Evolutionary conservation across 805 yeast genomes (phyloP).

Genomic region (Metschnikowia kofuensis): DNA sequence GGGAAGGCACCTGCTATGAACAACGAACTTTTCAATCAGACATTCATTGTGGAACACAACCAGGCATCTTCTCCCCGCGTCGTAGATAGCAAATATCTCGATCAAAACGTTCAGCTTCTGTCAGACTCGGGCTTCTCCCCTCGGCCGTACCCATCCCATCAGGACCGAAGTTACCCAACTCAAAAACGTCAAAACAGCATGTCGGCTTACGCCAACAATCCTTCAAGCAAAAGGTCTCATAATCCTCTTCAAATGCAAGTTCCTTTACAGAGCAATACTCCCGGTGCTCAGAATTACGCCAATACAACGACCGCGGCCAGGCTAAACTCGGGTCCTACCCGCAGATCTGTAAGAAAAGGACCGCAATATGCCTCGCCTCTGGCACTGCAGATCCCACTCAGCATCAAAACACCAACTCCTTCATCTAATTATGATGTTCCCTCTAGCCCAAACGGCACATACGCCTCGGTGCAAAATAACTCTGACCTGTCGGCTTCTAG

Average conservation of each 20-base stretch:
- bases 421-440: slow-evolving; percentile 41
- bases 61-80: slow-evolving; percentile 2
- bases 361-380: slow-evolving; percentile 15
- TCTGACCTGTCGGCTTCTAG: slow-evolving; percentile 43
- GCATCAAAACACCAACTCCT: slow-evolving; percentile 38
- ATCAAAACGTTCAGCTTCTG: not conserved
- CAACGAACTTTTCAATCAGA: slow-evolving; percentile 10
- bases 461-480: slow-evolving; percentile 28
- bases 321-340: slow-evolving; percentile 5
- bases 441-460: slow-evolving; percentile 35
- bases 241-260: slow-evolving; percentile 18
- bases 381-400: slow-evolving; percentile 10
- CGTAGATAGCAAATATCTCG: not conserved
- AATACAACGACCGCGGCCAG: slow-evolving; percentile 7
- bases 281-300: slow-evolving; percentile 11
- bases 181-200: slow-evolving; percentile 43
- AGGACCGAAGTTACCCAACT: slow-evolving; percentile 15
- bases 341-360: slow-evolving; percentile 14
- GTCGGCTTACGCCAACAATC: slow-evolving; percentile 30
- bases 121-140: slow-evolving; percentile 3
- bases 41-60: slow-evolving; percentile 6
- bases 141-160: slow-evolving; percentile 4
- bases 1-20: slow-evolving; percentile 10
- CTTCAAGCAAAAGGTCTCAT: slow-evolving; percentile 36
- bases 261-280: slow-evolving; percentile 15